Percentiles rank a stretch among this genome's conserved stretches.
phyloP scores from a whole-genome alignment of 148 eudicot genomes.

The Rhododendron griersonianum region DNA sequence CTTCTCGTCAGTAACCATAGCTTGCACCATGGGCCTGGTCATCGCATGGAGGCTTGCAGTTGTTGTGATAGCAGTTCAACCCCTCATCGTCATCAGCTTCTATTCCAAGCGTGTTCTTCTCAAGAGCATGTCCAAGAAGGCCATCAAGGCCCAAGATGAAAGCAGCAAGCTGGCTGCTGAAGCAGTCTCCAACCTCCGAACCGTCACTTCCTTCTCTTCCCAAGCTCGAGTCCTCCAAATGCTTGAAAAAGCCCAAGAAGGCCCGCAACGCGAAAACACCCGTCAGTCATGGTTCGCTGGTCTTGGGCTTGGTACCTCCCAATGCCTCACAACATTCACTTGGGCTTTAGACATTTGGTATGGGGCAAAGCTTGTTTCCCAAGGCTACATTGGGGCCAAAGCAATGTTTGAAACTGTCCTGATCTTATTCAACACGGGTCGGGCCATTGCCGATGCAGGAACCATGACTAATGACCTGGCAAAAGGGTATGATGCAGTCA shows the following conservation, averaged over 20 bases:
- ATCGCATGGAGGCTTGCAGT: background rate
- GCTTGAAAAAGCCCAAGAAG: background rate
- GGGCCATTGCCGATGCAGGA: background rate
- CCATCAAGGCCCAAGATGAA: background rate
- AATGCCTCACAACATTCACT: background rate
- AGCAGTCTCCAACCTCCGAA: background rate
- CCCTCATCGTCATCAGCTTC: background rate
- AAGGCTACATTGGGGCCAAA: background rate
- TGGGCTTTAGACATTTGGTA: background rate
- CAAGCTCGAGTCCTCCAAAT: background rate
- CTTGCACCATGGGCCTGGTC: background rate
- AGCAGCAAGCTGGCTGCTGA: background rate
- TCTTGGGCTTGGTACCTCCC: background rate
- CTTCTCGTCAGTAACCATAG: background rate
- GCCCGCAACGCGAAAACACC: background rate
- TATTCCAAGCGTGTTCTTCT: background rate
- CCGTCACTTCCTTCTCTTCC: background rate
- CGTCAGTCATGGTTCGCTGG: background rate
- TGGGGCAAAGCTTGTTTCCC: background rate
- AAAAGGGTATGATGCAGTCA: background rate
- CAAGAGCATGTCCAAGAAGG: background rate
- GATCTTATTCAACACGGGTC: background rate
- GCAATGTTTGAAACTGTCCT: background rate
- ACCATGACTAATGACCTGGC: background rate
- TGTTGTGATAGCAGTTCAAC: background rate